Evolutionary conservation across 2,329 filamentous ascomycete species (phyloP), one percentile per base, ranked within the genome.

Genomic region (Alternaria panax): DNA sequence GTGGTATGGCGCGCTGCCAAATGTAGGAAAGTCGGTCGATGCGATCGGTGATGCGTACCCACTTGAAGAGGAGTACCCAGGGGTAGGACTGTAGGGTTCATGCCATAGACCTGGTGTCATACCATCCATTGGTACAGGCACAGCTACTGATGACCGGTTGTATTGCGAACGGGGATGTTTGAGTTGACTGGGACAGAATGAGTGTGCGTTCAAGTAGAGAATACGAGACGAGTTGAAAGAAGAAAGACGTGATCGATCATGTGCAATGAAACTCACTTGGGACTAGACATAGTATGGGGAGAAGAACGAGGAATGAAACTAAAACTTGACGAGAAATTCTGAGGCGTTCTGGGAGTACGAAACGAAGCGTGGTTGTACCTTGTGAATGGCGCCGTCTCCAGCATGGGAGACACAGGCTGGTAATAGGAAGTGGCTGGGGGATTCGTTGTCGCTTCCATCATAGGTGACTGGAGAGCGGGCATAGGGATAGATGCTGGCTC

Each of bases 311-410:
- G 57, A 64, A 71, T 52, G 70, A 63, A 59, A 72, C 62, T 68
- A 61, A 68, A 70, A 65, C 51, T 59, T 59, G 71, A 70, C 16
- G 70, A 68, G 62, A 71, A 63, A 60, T 64, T 62, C 64, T 69
- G 66, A 66, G 74, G 71, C 68, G 75, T 74, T 62, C 71, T 67
- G 74, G 75, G 75, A 73, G 74, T 75, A 77, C 73, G 74, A 76
- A 77, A 78, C 64, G 66, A 64, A 64, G 65, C 66, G 62, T 66
- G 57, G 51, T 68, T 76, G 74, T 78, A 78, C 75, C 75, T 78
- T 78, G 71, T 63, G 52, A 68, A 63, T 59, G 66, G 40, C 46
- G 63, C 66, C 53, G 67, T 51, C 57, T 72, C 73, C 43, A 65
- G 67, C 46, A 70, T 52, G 20, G 74, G 65, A 53, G 75, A 70